A percentile compares a stretch with the other conserved stretches of the same genome.
Evolutionary conservation across 2,329 filamentous ascomycete genomes (phyloP).

Genomic region (Ramularia endophylla): DNA sequence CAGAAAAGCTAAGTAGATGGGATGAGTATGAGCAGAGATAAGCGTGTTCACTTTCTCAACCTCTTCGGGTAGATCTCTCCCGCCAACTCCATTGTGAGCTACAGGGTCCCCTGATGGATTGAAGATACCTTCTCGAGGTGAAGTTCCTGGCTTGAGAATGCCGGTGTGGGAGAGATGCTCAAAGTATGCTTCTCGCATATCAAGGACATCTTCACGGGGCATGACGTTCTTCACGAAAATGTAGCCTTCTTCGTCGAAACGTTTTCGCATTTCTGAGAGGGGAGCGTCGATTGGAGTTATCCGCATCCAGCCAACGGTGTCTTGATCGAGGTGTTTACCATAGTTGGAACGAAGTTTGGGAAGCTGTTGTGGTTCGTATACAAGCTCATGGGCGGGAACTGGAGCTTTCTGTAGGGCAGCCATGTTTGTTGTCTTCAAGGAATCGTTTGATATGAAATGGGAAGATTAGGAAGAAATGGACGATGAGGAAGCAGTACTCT

Average conservation of each 20-base stretch:
- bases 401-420: too few species aligned
- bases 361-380: conserved; percentile 19
- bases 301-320: conserved; percentile 30
- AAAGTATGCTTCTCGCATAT: conserved; percentile 38
- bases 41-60: too few species aligned
- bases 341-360: conserved; percentile 27
- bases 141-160: conserved; percentile 35
- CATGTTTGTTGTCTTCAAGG: too few species aligned
- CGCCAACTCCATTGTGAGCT: too few species aligned
- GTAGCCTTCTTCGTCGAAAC: conserved; percentile 37
- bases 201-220: conserved; percentile 39
- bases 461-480: too few species aligned
- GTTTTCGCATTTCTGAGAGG: conserved; percentile 34
- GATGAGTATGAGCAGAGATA: too few species aligned
- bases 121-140: conserved; percentile 35
- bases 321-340: conserved; percentile 21
- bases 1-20: too few species aligned
- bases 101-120: too few species aligned
- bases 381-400: too few species aligned
- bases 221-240: conserved; percentile 39
- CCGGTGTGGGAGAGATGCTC: conserved; percentile 33
- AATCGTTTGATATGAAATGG: too few species aligned
- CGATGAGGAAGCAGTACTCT: too few species aligned
- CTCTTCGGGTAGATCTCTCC: too few species aligned
- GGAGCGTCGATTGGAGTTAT: conserved; percentile 32